These are phyloP conservation scores for Tremella yokohamensis DNA, from an alignment of 768 basidiomycete genomes.

Conservation along the genomic window DNA sequence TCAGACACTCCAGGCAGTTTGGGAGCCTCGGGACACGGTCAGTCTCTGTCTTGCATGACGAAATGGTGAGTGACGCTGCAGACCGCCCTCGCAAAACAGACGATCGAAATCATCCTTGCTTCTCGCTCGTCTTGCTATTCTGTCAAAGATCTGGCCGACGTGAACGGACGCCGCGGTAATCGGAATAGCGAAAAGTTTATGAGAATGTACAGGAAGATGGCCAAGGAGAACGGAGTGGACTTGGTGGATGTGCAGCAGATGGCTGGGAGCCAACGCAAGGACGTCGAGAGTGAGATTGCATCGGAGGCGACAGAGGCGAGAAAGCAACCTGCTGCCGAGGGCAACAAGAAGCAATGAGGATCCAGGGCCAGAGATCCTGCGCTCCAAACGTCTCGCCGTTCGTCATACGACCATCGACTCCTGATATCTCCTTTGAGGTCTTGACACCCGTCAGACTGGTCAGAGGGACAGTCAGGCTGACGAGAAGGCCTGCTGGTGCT, in stretches of 20 bases:
- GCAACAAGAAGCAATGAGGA: not conserved
- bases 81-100: not conserved
- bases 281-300: not conserved
- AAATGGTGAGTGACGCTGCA: too few relatives aligned
- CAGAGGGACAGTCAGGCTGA: too few relatives aligned
- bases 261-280: not conserved
- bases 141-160: not conserved
- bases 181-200: constrained; percentile 12
- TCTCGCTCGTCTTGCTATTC: not conserved
- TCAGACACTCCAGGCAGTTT: too few relatives aligned
- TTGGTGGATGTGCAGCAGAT: not conserved
- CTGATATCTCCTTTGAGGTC: too few relatives aligned
- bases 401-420: too few relatives aligned
- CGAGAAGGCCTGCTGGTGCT: too few relatives aligned
- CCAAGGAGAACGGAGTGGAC: not conserved
- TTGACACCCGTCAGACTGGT: not conserved
- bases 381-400: too few relatives aligned
- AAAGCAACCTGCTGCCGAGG: not conserved
- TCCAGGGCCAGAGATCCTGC: not conserved
- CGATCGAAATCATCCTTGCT: constrained; percentile 1
- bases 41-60: too few relatives aligned
- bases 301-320: not conserved
- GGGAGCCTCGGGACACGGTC: too few relatives aligned
- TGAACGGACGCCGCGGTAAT: constrained; percentile 11
- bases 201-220: not conserved